Evolutionary conservation across 2,329 filamentous ascomycete genomes (phyloP).

Genomic region (Paraphaeosphaeria minitans): DNA sequence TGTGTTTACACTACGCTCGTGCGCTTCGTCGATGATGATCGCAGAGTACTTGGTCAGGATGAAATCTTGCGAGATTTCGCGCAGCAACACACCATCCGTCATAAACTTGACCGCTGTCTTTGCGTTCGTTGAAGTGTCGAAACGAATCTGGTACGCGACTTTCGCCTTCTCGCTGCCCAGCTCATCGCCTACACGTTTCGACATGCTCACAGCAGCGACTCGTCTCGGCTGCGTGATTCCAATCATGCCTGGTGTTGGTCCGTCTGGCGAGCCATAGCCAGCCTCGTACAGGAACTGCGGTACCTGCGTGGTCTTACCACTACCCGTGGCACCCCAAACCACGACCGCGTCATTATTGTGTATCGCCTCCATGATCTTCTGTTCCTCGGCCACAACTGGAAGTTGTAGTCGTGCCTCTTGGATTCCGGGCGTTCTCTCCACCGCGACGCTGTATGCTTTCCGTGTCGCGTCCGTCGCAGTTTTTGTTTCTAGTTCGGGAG

Average conservation of each 20-base stretch:
- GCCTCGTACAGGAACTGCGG: slow-evolving; percentile 96
- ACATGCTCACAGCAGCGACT: slow-evolving; percentile 96
- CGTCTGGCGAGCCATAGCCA: slow-evolving; percentile 79
- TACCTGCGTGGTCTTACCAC: slow-evolving; percentile 96
- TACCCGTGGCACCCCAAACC: slow-evolving; percentile 92
- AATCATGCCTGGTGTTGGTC: slow-evolving; percentile 87
- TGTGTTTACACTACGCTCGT: slow-evolving; percentile 96
- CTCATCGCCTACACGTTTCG: slow-evolving; percentile 86
- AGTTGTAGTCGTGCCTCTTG: slow-evolving; percentile 79
- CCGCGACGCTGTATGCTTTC: slow-evolving; percentile 76
- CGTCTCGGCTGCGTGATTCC: slow-evolving; percentile 92
- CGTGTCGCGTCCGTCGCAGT: slow-evolving; percentile 63
- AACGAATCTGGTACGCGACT: slow-evolving; percentile 91
- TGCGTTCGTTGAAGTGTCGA: slow-evolving; percentile 79
- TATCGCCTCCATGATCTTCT: slow-evolving; percentile 97
- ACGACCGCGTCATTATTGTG: slow-evolving; percentile 90
- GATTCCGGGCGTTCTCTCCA: slow-evolving; percentile 72
- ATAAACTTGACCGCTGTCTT: slow-evolving; percentile 97
- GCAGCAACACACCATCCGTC: slow-evolving; percentile 94
- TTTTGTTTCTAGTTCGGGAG: slow-evolving; percentile 65
- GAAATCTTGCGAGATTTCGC: slow-evolving; percentile 90
- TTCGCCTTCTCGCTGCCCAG: slow-evolving; percentile 75
- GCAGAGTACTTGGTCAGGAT: slow-evolving; percentile 87
- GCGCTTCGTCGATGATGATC: slow-evolving; percentile 94
- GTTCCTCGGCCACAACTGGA: slow-evolving; percentile 92